Conservation (phyloP, 176 grass and related monocot species). For the Eragrostis nindensis region DNA sequence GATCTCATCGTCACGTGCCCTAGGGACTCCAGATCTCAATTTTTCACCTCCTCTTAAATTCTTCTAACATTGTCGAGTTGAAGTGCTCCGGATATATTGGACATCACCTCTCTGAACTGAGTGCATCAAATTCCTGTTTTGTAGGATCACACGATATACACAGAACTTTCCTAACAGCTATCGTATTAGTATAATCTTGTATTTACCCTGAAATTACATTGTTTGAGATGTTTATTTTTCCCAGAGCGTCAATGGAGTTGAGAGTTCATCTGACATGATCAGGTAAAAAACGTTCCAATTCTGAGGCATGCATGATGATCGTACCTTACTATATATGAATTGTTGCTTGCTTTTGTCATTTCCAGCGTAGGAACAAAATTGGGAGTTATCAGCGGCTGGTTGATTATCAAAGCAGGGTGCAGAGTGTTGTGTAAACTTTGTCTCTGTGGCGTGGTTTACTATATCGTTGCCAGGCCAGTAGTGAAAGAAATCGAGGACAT, state of each 20-base stretch:
- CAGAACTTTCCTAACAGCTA: no score
- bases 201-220: background rate
- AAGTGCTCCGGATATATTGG: no score
- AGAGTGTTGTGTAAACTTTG: background rate
- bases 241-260: background rate
- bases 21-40: no score
- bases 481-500: background rate
- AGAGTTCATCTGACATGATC: background rate
- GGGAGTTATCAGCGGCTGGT: no score
- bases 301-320: background rate
- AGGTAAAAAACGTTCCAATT: background rate
- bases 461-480: background rate
- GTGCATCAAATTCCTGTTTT: no score
- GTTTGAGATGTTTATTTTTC: background rate
- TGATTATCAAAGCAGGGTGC: no score
- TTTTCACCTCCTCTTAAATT: no score
- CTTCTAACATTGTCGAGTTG: no score
- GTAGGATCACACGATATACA: no score
- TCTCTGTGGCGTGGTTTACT: background rate
- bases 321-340: background rate
- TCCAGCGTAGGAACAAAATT: background rate
- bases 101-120: no score
- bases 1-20: background rate
- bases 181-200: background rate
- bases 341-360: background rate